phyloP scores from a whole-genome alignment of 257 asterid species.

The Nicotiana tabacum region DNA sequence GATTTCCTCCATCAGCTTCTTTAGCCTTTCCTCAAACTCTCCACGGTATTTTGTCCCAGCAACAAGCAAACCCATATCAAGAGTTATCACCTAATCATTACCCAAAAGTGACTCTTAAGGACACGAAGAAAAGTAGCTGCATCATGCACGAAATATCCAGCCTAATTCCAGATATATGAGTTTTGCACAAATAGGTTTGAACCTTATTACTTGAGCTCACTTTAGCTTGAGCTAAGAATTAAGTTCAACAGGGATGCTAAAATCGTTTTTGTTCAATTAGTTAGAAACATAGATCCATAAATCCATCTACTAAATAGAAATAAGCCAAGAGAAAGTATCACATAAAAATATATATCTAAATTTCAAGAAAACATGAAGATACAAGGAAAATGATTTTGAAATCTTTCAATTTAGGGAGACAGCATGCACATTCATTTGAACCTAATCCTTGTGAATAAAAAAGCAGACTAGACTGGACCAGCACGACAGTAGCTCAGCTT shows the following conservation, averaged over 20 bases:
- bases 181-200: neutral
- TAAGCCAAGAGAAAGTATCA: neutral
- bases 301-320: neutral
- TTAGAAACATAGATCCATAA: neutral
- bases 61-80: conserved; percentile 94
- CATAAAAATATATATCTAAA: neutral
- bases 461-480: neutral
- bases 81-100: conserved; percentile 67
- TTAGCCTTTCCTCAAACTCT: conserved; percentile 95
- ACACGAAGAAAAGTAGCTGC: neutral
- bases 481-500: neutral
- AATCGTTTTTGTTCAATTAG: neutral
- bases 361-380: neutral
- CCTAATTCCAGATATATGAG: neutral
- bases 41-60: conserved; percentile 99
- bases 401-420: neutral
- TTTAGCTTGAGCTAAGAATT: neutral
- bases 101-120: conserved; percentile 7
- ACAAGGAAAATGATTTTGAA: neutral
- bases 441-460: neutral
- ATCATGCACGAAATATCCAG: neutral
- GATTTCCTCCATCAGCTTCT: conserved; percentile 92
- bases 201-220: neutral
- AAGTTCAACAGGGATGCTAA: neutral
- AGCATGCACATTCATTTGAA: neutral